Conservation (phyloP, 2,329 filamentous ascomycete species). For the Neophaeococcomyces mojaviensis region DNA sequence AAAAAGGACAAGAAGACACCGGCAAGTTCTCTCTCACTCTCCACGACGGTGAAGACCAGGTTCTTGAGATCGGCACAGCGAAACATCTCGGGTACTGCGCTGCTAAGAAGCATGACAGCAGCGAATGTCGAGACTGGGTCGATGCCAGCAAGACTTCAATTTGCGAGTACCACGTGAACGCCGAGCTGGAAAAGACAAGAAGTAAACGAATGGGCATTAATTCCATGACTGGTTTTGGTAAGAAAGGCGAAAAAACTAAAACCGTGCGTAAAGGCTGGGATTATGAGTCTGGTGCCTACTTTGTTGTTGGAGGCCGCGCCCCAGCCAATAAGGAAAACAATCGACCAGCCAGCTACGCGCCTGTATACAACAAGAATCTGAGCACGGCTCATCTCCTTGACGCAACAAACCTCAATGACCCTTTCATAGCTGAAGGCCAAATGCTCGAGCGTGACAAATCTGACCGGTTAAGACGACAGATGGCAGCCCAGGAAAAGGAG, state of each 20-base stretch:
- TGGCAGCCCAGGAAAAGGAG: conserved; percentile 37
- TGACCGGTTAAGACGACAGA: conserved; percentile 35
- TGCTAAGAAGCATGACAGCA: conserved; percentile 73
- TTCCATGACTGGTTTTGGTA: conserved; percentile 46
- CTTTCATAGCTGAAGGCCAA: conserved; percentile 34
- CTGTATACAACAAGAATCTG: neutral
- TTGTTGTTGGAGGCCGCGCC: neutral
- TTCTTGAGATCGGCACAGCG: conserved; percentile 79
- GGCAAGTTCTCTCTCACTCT: conserved; percentile 81
- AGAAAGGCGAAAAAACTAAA: conserved; percentile 13
- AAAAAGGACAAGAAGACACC: conserved; percentile 64
- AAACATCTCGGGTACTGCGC: conserved; percentile 87
- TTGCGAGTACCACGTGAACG: conserved; percentile 87
- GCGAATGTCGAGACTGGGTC: conserved; percentile 74
- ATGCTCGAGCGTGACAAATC: conserved; percentile 34
- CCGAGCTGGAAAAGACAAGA: conserved; percentile 65
- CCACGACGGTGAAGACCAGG: conserved; percentile 75
- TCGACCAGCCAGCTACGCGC: neutral
- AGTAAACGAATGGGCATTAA: conserved; percentile 72
- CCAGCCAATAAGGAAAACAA: neutral
- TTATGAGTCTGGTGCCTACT: conserved; percentile 7
- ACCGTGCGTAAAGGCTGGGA: conserved; percentile 24
- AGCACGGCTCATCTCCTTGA: conserved; percentile 35
- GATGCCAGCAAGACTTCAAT: conserved; percentile 81
- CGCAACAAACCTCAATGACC: conserved; percentile 25